Conservation (phyloP, 1,284 basidiomycete species). For the Malassezia brasiliensis region DNA sequence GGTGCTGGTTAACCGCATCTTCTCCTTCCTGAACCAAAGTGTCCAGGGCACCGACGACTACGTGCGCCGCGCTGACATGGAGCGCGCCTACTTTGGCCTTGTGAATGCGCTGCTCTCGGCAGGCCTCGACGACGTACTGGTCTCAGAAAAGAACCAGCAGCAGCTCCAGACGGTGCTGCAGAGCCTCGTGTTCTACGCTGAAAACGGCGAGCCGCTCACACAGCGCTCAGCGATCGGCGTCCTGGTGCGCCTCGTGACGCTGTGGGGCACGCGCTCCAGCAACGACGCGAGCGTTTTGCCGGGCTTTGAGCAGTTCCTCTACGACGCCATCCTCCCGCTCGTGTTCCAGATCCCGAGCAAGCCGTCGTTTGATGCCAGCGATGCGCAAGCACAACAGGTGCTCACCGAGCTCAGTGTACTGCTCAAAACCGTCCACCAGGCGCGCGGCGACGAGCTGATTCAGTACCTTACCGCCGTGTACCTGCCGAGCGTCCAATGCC, state of each 20-base stretch:
- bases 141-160: conserved; percentile 72
- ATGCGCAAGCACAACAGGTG: conserved; percentile 57
- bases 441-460: conserved; percentile 72
- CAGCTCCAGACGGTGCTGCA: conserved; percentile 69
- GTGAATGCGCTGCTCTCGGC: conserved; percentile 67
- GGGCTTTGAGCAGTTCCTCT: conserved; percentile 87
- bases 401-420: conserved; percentile 45
- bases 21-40: conserved; percentile 68
- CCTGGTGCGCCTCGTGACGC: conserved; percentile 60
- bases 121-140: conserved; percentile 72
- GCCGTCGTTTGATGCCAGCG: conserved; percentile 73
- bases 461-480: conserved; percentile 70
- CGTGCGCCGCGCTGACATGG: conserved; percentile 71
- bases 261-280: conserved; percentile 58
- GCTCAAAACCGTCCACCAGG: conserved; percentile 69
- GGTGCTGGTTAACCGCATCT: conserved; percentile 75
- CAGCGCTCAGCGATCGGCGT: conserved; percentile 75
- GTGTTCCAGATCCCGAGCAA: conserved; percentile 73
- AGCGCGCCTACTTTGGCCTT: conserved; percentile 77
- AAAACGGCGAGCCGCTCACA: conserved; percentile 49
- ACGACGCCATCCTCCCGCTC: conserved; percentile 72
- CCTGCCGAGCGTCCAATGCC: conserved; percentile 80
- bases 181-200: conserved; percentile 53
- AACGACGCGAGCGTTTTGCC: conserved; percentile 53
- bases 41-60: conserved; percentile 83